These are phyloP conservation scores for Saccharomycopsis vini DNA, from an alignment of 805 yeast species.

Conservation along the genomic window DNA sequence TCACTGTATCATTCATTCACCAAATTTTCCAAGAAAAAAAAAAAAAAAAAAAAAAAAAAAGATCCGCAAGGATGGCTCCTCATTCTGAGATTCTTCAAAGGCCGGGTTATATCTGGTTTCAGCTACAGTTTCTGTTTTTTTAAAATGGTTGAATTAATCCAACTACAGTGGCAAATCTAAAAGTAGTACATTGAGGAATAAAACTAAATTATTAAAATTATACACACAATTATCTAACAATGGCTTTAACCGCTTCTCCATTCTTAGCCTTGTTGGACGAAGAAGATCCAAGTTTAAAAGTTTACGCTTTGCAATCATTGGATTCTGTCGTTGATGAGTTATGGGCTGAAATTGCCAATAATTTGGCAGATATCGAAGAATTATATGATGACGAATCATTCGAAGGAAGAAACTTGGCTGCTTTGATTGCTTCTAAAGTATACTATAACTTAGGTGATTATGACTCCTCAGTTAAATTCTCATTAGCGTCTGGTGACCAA, in stretches of 20 bases:
- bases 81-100: too few species aligned
- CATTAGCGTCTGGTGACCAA: constrained; percentile 73
- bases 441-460: constrained; percentile 90
- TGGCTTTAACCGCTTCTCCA: constrained; percentile 60
- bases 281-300: constrained; percentile 64
- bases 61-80: too few species aligned
- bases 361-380: constrained; percentile 79
- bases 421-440: constrained; percentile 84
- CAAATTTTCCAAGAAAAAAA: too few species aligned
- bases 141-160: too few species aligned
- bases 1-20: too few species aligned
- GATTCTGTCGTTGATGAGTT: constrained; percentile 78
- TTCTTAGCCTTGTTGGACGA: constrained; percentile 84
- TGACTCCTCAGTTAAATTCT: constrained; percentile 81
- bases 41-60: too few species aligned
- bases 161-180: too few species aligned
- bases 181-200: too few species aligned
- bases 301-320: constrained; percentile 76
- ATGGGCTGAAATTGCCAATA: constrained; percentile 97
- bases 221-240: too few species aligned
- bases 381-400: constrained; percentile 78
- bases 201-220: too few species aligned
- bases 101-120: too few species aligned
- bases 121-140: too few species aligned
- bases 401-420: constrained; percentile 74